Conservation (phyloP, 768 basidiomycete species). For the Leccinum uliginosum region DNA sequence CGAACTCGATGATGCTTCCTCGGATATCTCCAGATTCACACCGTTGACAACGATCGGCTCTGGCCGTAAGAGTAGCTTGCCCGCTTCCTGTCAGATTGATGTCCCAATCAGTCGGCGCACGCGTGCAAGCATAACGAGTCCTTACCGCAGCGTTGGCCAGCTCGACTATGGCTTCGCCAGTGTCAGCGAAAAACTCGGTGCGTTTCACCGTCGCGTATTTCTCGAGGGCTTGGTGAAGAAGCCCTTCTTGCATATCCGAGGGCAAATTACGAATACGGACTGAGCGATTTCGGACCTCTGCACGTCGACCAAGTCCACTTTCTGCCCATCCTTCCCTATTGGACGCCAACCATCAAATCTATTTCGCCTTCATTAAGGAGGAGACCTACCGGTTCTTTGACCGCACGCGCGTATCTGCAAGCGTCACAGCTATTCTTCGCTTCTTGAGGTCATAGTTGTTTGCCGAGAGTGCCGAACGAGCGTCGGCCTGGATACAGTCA, state of each 20-base stretch:
- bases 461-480: slow-evolving; percentile 64
- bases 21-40: slow-evolving; percentile 52
- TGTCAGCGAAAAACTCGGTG: slow-evolving; percentile 66
- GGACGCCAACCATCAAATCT: background rate
- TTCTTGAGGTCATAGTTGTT: slow-evolving; percentile 89
- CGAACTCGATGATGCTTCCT: slow-evolving; percentile 41
- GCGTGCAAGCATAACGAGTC: background rate
- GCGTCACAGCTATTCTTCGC: slow-evolving; percentile 83
- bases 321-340: slow-evolving; percentile 43
- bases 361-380: background rate
- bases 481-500: slow-evolving; percentile 53
- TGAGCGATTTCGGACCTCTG: slow-evolving; percentile 63
- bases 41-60: slow-evolving; percentile 73
- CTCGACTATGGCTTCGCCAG: slow-evolving; percentile 59
- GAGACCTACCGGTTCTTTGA: slow-evolving; percentile 46
- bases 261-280: slow-evolving; percentile 77
- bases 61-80: slow-evolving; percentile 65
- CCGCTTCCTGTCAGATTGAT: slow-evolving; percentile 61
- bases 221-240: slow-evolving; percentile 86
- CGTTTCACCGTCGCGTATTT: slow-evolving; percentile 69
- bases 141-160: slow-evolving; percentile 63
- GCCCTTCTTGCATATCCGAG: slow-evolving; percentile 76
- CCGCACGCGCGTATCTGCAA: slow-evolving; percentile 70
- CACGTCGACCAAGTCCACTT: slow-evolving; percentile 50
- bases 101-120: background rate